Evolutionary conservation across 352 stramenopile genomes (phyloP), one percentile per base, ranked within the genome.

Genomic region (Phytophthora colocasiae): DNA sequence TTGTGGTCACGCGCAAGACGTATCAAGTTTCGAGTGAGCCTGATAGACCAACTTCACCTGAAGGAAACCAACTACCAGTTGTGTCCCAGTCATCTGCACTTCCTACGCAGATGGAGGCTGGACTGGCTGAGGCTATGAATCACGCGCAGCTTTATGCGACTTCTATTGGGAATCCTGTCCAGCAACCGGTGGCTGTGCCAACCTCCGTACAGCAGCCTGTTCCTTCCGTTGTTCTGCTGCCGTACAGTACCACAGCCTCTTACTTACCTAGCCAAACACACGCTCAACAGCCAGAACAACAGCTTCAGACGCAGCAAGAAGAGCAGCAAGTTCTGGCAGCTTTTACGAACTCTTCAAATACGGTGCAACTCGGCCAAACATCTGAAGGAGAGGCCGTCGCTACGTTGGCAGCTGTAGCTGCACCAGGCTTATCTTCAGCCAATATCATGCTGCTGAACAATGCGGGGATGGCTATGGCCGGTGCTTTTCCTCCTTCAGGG

Each of bases 161-260:
- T 34, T 59, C 43, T 40, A 15, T 15, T 7, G 50, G 39, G 17
- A 66, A 39, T 34, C 55, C 11, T 34, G n/a, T 58, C 36, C 61
- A 59, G 12, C 59, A 60, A 48, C 26, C 46, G 51, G 31, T 36
- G 31, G n/a, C 44, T 43, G 11, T 61, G 22, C 29, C 56, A 7
- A 63, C 34, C 17, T 52, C 59, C 6, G 36, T 49, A 19, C 61
- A 69, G 22, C 67, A 71, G 11, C 6, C 45, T n/a, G 52, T 77
- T 14, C 67, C 71, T 19, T 78, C 74, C 10, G 53, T 79, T 22
- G 74, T 77, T 22, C 38, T 82, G 47, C 63, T 75, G 12, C 67
- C 71, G 17, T 82, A 73, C 31, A 73, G 17, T 34, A 51, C 66
- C 2, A n/a, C 67, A 22, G 43, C 27, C 10, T 64, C 50, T 2